Evolutionary conservation across 2,329 filamentous ascomycete species (phyloP), one percentile per base, ranked within the genome.

Genomic region (Botrytis paeoniae): DNA sequence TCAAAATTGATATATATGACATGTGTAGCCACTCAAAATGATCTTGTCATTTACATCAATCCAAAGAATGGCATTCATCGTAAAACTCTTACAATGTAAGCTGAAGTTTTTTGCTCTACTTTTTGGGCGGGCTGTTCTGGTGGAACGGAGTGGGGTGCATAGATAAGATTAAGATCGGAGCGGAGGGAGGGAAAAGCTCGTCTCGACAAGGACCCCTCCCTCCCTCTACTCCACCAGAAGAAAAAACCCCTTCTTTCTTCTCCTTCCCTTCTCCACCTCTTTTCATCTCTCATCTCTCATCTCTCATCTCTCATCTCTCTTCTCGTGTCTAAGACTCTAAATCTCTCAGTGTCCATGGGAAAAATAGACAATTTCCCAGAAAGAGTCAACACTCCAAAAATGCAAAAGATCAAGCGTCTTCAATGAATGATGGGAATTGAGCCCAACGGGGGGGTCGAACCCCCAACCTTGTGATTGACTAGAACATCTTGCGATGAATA

Each of bases 401-500:
- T 18, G 9, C 7, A 41, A 63, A n/a, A 41, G 20, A 20, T n/a
- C 61, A 63, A 43, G 41, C 14, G 14, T 41, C 3, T 62, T 41
- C 60, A 37, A 16, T 39, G 20, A 41, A 18, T 16, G 60, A n/a
- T 41, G 60, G 60, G 60, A 29, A 63, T 63, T 63, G 61, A 63
- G 61, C 37, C 39, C 39, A 64, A 73, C 61, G 61, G 61, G 61
- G 61, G 61, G 61, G 25, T 64, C 61, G 39, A 64, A 43, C 39
- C 61, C 61, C 61, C 39, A 64, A 64, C 39, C 61, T 64, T 64
- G 61, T 64, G 61, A 64, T 64, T 16, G 51, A 57, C 51, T 57
- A 29, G 51, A 57, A 16, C 51, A 57, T 57, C 51, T 57, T 29
- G 51, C 51, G 51, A 57, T 57, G n/a, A 18, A 0, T 79, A 78